A percentile compares a stretch with the other conserved stretches of the same genome.
phyloP scores from a whole-genome alignment of 768 basidiomycete species.

The Mycena pura region DNA sequence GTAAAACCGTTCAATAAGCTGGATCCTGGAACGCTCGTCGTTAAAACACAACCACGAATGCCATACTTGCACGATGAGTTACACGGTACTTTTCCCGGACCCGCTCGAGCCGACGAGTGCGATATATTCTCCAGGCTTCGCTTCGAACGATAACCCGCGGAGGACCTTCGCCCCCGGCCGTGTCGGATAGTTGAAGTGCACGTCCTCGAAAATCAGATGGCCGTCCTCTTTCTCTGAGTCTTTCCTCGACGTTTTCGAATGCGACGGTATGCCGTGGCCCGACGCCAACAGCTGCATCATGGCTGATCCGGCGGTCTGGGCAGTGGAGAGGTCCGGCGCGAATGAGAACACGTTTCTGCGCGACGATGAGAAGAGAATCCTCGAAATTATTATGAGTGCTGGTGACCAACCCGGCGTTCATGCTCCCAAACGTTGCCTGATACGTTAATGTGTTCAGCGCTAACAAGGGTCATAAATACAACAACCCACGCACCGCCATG shows the following conservation, averaged over 20 bases:
- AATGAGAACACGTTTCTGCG: slow-evolving; percentile 84
- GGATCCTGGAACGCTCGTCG: slow-evolving; percentile 55
- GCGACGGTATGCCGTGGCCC: slow-evolving; percentile 78
- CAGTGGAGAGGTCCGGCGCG: slow-evolving; percentile 88
- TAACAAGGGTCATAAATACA: slow-evolving; percentile 9
- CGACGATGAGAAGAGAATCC: slow-evolving; percentile 82
- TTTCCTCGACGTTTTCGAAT: slow-evolving; percentile 57
- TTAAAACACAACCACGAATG: slow-evolving; percentile 7
- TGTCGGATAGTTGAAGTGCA: slow-evolving; percentile 91
- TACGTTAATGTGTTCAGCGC: neutral
- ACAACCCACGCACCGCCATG: slow-evolving; percentile 58
- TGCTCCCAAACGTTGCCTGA: slow-evolving; percentile 21
- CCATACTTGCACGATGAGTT: slow-evolving; percentile 33
- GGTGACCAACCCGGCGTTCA: neutral
- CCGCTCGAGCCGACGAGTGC: slow-evolving; percentile 84
- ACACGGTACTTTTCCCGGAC: slow-evolving; percentile 85
- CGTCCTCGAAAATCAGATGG: slow-evolving; percentile 75
- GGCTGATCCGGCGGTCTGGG: slow-evolving; percentile 75
- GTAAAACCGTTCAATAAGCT: slow-evolving; percentile 85
- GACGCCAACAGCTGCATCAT: slow-evolving; percentile 81
- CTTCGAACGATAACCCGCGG: slow-evolving; percentile 72
- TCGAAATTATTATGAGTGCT: slow-evolving; percentile 67
- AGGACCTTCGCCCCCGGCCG: slow-evolving; percentile 85
- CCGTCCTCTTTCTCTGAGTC: slow-evolving; percentile 55
- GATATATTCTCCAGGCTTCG: slow-evolving; percentile 79